Base-by-base conservation (phyloP, 352 stramenopile genomes). In the Globisporangium solare region DNA sequence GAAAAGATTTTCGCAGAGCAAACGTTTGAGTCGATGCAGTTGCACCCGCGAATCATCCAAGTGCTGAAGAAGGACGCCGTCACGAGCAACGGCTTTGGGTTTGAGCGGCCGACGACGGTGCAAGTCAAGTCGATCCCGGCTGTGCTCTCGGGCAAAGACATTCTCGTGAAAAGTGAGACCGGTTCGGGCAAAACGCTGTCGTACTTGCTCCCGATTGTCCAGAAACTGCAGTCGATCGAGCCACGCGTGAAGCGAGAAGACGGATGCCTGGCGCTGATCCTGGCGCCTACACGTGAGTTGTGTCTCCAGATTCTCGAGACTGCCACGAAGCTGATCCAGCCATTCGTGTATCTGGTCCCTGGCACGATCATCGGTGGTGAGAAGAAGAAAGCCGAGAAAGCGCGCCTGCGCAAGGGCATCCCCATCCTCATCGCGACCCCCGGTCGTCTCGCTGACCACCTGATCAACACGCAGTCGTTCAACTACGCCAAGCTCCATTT, bases 351-450 rank as follows among this genome's bases (percentile, higher is more conserved):
- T 52, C 59, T 97, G 17, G 81, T 92, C 8, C 81, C 81, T 2
- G 73, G 88, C 51, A 69, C 88, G 54, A 95, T 98, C 50, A 98
- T 98, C 52, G 96, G 96, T 74, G 96, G 96, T 39, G 92, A 96
- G 47, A 93, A 97, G 57, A 90, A 97, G 47, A 88, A 96, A 50
- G 74, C 88, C 1, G 90, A 99, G 70, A 86, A 90, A 46, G 78
- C 79, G 53, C 71, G 81, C 8, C 64, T 92, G 15, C 79, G 95
- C 45, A 92, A 95, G 59, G 97, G 97, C 10, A 97, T 97, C 24
- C 93, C 98, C 63, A 90, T 99, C 22, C 79, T 99, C 4, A 91
- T 99, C 47, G 96, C 96, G 6, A 99, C 97, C 37, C 98, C 98
- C 3, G 97, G 97, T 27, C 85, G 98, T 51, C 71, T 99, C 7